phyloP scores from a whole-genome alignment of 305 asterid species.

The Solanum hybrid region DNA sequence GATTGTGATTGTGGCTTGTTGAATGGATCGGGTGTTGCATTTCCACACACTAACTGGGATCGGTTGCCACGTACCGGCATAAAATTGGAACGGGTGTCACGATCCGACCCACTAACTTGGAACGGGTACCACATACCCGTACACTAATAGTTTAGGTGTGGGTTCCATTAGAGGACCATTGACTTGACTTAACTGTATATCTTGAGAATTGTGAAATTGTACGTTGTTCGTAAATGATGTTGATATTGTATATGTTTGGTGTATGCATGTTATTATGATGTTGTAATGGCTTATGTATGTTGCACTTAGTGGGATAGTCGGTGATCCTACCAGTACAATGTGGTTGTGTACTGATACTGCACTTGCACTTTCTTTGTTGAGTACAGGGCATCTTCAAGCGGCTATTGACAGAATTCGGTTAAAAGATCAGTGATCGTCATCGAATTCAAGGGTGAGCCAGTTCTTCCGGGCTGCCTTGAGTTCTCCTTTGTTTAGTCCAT shows the following conservation, averaged over 20 bases:
- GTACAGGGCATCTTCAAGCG: background rate
- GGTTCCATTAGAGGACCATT: background rate
- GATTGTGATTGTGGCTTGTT: background rate
- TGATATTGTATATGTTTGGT: background rate
- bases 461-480: background rate
- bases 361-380: background rate
- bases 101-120: too few species aligned
- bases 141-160: background rate
- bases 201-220: background rate
- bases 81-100: background rate
- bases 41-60: background rate
- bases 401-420: background rate
- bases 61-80: background rate
- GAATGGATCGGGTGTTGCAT: background rate
- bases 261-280: background rate
- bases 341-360: background rate
- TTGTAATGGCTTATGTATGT: background rate
- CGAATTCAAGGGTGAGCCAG: background rate
- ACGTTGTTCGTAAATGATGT: background rate
- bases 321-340: background rate
- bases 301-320: background rate
- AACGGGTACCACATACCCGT: background rate
- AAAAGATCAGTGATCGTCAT: background rate
- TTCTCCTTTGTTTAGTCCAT: background rate
- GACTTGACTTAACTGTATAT: background rate